Percentiles rank a stretch among this genome's conserved stretches.
phyloP scores from a whole-genome alignment of 2,329 filamentous ascomycete species.

The Didymella keratinophila region DNA sequence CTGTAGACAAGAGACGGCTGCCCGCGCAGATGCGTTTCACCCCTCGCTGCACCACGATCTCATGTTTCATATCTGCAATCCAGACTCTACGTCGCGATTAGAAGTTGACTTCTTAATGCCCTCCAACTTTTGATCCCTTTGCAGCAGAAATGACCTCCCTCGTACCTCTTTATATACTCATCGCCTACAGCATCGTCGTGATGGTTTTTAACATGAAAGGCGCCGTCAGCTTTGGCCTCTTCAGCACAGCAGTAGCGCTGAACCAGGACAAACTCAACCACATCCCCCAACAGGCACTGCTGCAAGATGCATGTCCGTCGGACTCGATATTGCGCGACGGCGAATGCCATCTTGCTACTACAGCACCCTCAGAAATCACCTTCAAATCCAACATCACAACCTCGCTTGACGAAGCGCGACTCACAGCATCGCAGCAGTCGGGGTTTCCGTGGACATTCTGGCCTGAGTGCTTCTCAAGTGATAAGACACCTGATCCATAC shows the following conservation, averaged over 20 bases:
- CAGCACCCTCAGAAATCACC: slow-evolving; percentile 18
- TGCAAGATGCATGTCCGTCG: slow-evolving; percentile 37
- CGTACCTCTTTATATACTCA: slow-evolving; percentile 17
- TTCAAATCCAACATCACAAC: slow-evolving; percentile 34
- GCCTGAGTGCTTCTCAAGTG: slow-evolving; percentile 44
- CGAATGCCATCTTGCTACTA: slow-evolving; percentile 30
- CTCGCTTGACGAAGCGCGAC: slow-evolving; percentile 34
- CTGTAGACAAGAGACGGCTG: slow-evolving; percentile 15
- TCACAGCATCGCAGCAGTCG: slow-evolving; percentile 25
- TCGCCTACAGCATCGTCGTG: slow-evolving; percentile 16
- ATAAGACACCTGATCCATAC: slow-evolving; percentile 35
- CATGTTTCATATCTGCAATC: slow-evolving; percentile 31
- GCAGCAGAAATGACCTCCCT: slow-evolving; percentile 18
- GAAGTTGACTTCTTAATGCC: slow-evolving; percentile 1
- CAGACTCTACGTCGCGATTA: not conserved
- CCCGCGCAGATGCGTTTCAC: slow-evolving; percentile 35
- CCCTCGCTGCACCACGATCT: slow-evolving; percentile 27
- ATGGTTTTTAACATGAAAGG: slow-evolving; percentile 33
- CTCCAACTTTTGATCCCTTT: not conserved
- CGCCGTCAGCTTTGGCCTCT: slow-evolving; percentile 29
- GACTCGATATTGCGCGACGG: slow-evolving; percentile 33
- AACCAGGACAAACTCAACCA: slow-evolving; percentile 31
- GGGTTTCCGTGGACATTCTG: slow-evolving; percentile 46
- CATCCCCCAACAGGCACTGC: slow-evolving; percentile 31
- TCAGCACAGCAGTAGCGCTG: slow-evolving; percentile 35